Base-by-base conservation (phyloP, 345 rosid species). In the Erodium maritimum region DNA sequence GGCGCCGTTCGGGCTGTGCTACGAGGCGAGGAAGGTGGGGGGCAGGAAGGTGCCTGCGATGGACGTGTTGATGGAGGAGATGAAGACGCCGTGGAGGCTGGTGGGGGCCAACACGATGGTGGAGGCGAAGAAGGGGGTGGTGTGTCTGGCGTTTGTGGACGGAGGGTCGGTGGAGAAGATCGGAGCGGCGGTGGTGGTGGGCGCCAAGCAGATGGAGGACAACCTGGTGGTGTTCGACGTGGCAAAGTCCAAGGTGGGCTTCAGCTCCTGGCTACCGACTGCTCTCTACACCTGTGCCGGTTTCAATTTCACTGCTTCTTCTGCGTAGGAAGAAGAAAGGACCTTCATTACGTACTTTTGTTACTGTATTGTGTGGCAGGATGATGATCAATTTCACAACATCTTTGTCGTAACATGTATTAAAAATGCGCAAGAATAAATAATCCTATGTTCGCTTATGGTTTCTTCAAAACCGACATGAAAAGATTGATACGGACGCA, bases 61-160 rank as follows among this genome's bases (percentile, higher is more conserved):
- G 4, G 74, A 10, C 13, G 52, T 74, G 17, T 60, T 74, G 63
- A 21, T 77, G 52, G 62, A 17, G 29, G 69, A 24, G 52, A 34
- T 58, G 7, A 17, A 51, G 33, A 70, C 52, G 13, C 19, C 16
- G 2, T 77, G 82, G 77, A 64, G 59, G 52, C 63, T 77, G 0
- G 52, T 65, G 0, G 82, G 82, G 10, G 71, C 79, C 23, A 77
- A 74, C 64, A 74, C 77, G 18, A 77, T 74, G 77, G 77, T 71
- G 23, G 21, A 52, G 42, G 74, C 66, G 9, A 65, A 21, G 5
- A 25, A 55, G 0, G 63, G 61, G 4, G 74, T 62, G 21, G 1
- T 66, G 23, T 59, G 82, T 46, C 29, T 69, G 1, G 82, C 63
- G 23, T 68, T 74, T 19, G 70, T 71, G 13, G 77, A 77, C 16